Conservation (phyloP, 176 grass and related monocot genomes). For the Paspalum notatum region DNA sequence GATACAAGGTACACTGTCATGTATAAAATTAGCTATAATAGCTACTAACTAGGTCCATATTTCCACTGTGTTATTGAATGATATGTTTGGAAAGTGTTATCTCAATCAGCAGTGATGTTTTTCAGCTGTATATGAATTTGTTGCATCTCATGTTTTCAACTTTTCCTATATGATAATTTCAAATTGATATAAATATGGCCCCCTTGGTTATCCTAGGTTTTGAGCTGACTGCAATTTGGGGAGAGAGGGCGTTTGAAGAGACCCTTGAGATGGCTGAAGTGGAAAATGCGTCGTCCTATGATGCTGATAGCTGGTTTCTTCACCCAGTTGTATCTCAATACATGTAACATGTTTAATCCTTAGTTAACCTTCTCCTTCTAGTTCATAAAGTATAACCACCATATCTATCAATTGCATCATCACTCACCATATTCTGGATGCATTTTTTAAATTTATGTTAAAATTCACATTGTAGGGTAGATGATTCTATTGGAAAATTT, state of each 20-base stretch:
- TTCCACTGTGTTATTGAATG: constrained; percentile 1
- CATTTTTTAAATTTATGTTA: constrained; percentile 32
- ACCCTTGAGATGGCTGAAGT: constrained; percentile 98
- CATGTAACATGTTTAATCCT: constrained; percentile 61
- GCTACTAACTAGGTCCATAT: neutral
- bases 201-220: constrained; percentile 67
- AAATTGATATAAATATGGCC: constrained; percentile 3
- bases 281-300: constrained; percentile 89
- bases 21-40: neutral
- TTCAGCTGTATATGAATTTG: constrained; percentile 16
- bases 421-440: constrained; percentile 20
- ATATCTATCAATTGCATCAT: constrained; percentile 24
- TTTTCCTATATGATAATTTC: constrained; percentile 18
- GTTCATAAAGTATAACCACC: constrained; percentile 11
- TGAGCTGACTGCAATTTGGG: constrained; percentile 79
- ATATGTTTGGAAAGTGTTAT: constrained; percentile 19
- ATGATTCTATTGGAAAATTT: constrained; percentile 87
- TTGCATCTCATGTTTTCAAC: constrained; percentile 19
- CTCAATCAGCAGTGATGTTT: neutral
- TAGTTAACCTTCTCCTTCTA: constrained; percentile 25
- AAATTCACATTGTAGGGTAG: constrained; percentile 60
- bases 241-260: constrained; percentile 77
- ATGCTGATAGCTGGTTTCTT: constrained; percentile 92
- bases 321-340: constrained; percentile 70
- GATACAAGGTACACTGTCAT: constrained; percentile 11